phyloP scores from a whole-genome alignment of 768 basidiomycete genomes.

The Termitomyces sp. region DNA sequence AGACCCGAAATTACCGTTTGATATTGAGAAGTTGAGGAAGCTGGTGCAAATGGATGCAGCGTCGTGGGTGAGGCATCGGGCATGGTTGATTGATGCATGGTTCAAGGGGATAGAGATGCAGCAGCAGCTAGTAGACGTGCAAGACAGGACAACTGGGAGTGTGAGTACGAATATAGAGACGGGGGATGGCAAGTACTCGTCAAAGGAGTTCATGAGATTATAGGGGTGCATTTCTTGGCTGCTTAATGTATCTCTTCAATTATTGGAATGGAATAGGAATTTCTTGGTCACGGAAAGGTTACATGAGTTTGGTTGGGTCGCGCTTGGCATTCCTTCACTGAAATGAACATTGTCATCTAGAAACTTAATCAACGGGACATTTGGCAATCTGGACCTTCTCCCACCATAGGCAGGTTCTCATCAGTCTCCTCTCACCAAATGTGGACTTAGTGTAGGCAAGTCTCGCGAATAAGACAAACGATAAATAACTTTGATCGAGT shows the following conservation, averaged over 20 bases:
- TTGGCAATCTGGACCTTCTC: neutral
- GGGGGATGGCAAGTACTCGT: neutral
- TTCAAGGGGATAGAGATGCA: conserved; percentile 2
- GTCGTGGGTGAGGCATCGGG: conserved; percentile 23
- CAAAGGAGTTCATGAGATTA: neutral
- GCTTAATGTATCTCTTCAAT: neutral
- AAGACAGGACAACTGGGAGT: neutral
- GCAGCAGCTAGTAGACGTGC: neutral
- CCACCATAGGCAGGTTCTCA: neutral
- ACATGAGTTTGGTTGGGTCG: neutral
- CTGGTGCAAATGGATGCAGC: conserved; percentile 24
- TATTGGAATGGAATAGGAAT: neutral
- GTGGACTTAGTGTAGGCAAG: no score
- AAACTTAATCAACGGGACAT: neutral
- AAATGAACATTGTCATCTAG: neutral
- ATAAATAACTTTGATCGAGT: neutral
- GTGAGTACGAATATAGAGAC: neutral
- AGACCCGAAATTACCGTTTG: conserved; percentile 21
- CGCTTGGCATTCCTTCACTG: no score
- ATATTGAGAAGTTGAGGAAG: conserved; percentile 21
- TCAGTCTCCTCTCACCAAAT: no score
- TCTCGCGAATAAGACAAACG: neutral
- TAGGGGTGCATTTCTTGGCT: neutral
- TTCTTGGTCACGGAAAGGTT: neutral
- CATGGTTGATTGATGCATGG: conserved; percentile 19